Percentiles rank a stretch among this genome's conserved stretches.
phyloP scores from a whole-genome alignment of 139 green algal species.

The Tetraselmis chui region DNA sequence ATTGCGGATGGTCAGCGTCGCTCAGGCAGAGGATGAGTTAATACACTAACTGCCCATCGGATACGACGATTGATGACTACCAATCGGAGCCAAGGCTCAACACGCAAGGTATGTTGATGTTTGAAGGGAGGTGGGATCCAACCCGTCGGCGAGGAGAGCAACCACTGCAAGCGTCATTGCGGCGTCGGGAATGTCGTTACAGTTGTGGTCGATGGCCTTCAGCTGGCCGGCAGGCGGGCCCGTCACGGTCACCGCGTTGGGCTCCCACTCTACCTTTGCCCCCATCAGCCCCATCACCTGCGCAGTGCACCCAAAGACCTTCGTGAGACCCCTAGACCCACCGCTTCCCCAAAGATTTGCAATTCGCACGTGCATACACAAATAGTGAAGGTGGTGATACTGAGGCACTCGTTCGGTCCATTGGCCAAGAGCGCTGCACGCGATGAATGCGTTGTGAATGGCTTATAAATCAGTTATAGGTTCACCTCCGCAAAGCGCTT shows the following conservation, averaged over 20 bases:
- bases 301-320: constrained; percentile 11
- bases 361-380: too few relatives aligned
- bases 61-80: too few relatives aligned
- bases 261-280: constrained; percentile 80
- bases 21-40: too few relatives aligned
- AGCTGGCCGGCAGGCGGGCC: constrained; percentile 52
- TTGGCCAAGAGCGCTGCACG: too few relatives aligned
- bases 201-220: constrained; percentile 91
- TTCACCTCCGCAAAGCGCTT: constrained; percentile 73
- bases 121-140: not conserved
- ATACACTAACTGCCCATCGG: too few relatives aligned
- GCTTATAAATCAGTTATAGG: not conserved
- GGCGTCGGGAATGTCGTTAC: constrained; percentile 98
- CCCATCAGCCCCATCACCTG: constrained; percentile 96
- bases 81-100: too few relatives aligned
- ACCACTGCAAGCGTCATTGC: constrained; percentile 97
- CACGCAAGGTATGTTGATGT: too few relatives aligned
- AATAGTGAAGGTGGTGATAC: too few relatives aligned
- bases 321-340: too few relatives aligned
- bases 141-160: constrained; percentile 87
- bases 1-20: too few relatives aligned
- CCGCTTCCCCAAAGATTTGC: not conserved
- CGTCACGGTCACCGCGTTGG: constrained; percentile 89
- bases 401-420: too few relatives aligned
- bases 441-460: too few relatives aligned